Conservation (phyloP, 1,284 basidiomycete species). For the Melampsora americana region DNA sequence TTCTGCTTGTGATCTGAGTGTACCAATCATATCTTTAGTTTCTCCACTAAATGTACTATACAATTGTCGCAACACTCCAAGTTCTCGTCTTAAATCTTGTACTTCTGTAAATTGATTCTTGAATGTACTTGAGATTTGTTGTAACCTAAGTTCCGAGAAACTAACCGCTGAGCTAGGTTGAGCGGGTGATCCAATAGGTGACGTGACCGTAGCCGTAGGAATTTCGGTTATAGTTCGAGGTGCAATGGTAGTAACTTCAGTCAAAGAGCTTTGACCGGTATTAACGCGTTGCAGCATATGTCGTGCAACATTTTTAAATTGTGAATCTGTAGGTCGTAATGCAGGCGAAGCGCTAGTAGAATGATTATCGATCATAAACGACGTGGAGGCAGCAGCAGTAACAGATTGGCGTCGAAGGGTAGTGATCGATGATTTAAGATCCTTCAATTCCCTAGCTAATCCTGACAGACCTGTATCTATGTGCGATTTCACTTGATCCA, state of each 20-base stretch:
- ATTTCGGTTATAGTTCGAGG: conserved; percentile 11
- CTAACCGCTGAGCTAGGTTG: conserved; percentile 28
- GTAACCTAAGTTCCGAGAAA: conserved; percentile 58
- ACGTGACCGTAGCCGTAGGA: conserved; percentile 25
- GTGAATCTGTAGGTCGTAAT: conserved; percentile 67
- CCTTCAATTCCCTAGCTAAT: conserved; percentile 86
- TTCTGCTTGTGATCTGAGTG: conserved; percentile 75
- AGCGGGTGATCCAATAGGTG: conserved; percentile 24
- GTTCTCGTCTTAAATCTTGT: conserved; percentile 83
- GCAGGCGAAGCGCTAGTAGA: conserved; percentile 61
- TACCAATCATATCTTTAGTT: conserved; percentile 76
- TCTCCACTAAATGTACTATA: conserved; percentile 88
- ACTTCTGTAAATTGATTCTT: conserved; percentile 91
- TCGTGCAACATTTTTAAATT: conserved; percentile 68
- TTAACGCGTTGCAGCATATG: conserved; percentile 56
- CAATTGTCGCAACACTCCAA: conserved; percentile 87
- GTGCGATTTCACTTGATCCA: conserved; percentile 98
- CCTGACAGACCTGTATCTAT: conserved; percentile 82
- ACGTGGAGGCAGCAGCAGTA: conserved; percentile 46
- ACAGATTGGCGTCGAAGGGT: conserved; percentile 58
- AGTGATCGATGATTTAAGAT: conserved; percentile 69
- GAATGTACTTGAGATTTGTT: conserved; percentile 68
- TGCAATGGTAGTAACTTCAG: neutral
- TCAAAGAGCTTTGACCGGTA: conserved; percentile 3
- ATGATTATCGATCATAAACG: conserved; percentile 5